phyloP scores from a whole-genome alignment of 1,284 basidiomycete genomes.

The Paramarasmius palmivorus region DNA sequence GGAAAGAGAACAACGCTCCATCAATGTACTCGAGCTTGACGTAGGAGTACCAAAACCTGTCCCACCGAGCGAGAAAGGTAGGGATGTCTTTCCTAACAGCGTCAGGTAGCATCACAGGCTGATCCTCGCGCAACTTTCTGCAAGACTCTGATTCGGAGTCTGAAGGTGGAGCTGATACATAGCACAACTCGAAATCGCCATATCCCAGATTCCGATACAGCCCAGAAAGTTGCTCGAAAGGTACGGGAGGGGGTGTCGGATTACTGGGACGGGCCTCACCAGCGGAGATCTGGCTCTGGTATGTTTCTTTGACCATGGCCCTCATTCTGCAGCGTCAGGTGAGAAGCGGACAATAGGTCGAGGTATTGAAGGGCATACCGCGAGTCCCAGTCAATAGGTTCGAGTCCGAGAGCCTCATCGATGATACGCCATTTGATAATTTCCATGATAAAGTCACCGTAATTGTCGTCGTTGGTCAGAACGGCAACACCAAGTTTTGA shows the following conservation, averaged over 20 bases:
- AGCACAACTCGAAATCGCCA: constrained; percentile 23
- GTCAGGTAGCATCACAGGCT: constrained; percentile 18
- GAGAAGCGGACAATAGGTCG: neutral
- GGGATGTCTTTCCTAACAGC: constrained; percentile 17
- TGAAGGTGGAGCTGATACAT: constrained; percentile 16
- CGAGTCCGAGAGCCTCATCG: constrained; percentile 21
- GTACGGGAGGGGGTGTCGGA: constrained; percentile 17
- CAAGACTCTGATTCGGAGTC: constrained; percentile 10
- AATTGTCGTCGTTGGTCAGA: constrained; percentile 23
- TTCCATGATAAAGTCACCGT: constrained; percentile 14
- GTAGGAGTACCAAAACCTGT: constrained; percentile 20
- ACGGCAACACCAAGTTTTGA: constrained; percentile 28
- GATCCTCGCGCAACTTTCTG: constrained; percentile 14
- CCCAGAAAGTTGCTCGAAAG: constrained; percentile 19
- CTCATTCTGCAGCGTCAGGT: constrained; percentile 12
- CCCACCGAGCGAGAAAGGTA: constrained; percentile 22
- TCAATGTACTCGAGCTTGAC: constrained; percentile 21
- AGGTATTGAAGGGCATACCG: constrained; percentile 13
- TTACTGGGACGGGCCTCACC: constrained; percentile 21
- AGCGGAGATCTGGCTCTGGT: neutral
- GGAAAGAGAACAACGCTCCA: constrained; percentile 21
- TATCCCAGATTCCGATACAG: constrained; percentile 23
- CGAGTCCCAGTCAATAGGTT: constrained; percentile 23
- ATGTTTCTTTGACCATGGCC: neutral
- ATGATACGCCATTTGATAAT: constrained; percentile 25